A percentile compares a stretch with the other conserved stretches of the same genome.
phyloP scores from a whole-genome alignment of 139 green algal genomes.

The Chlorella sp. region DNA sequence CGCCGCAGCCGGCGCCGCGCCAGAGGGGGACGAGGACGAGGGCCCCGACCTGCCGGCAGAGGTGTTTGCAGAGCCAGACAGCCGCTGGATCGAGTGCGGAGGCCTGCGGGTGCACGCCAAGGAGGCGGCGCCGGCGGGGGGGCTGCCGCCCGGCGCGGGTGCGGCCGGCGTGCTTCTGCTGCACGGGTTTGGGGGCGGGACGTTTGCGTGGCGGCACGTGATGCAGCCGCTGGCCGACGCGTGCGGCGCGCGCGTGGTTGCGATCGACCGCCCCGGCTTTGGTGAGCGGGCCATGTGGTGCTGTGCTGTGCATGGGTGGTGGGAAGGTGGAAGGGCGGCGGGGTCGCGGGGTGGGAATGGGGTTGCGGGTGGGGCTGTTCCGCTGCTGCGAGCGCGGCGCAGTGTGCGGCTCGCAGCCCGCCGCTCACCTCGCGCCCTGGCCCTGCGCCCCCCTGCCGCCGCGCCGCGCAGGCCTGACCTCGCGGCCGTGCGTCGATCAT shows the following conservation, averaged over 20 bases:
- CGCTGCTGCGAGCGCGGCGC: no score
- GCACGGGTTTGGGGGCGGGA: constrained; percentile 79
- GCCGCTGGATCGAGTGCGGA: constrained; percentile 27
- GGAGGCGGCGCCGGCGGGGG: constrained; percentile 11
- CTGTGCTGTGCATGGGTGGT: no score
- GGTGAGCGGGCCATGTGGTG: constrained; percentile 41
- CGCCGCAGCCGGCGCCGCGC: neutral
- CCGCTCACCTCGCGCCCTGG: neutral
- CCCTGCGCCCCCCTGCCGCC: neutral
- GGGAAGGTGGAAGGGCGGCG: no score
- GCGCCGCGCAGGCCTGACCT: constrained; percentile 43
- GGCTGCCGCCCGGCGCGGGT: neutral
- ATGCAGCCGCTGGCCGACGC: constrained; percentile 68
- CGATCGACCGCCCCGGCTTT: constrained; percentile 69
- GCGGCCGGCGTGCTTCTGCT: constrained; percentile 58
- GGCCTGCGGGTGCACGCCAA: constrained; percentile 51
- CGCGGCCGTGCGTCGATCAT: constrained; percentile 16
- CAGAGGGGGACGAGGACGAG: neutral
- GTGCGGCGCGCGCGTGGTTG: constrained; percentile 55
- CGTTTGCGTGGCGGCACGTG: constrained; percentile 80
- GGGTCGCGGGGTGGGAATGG: no score
- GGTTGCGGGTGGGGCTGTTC: no score
- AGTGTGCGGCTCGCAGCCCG: no score
- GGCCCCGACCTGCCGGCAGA: constrained; percentile 30
- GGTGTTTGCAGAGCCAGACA: constrained; percentile 39